Percentiles rank a stretch among this genome's conserved stretches.
phyloP scores from a whole-genome alignment of 2,329 filamentous ascomycete species.

The Calonectria montana region DNA sequence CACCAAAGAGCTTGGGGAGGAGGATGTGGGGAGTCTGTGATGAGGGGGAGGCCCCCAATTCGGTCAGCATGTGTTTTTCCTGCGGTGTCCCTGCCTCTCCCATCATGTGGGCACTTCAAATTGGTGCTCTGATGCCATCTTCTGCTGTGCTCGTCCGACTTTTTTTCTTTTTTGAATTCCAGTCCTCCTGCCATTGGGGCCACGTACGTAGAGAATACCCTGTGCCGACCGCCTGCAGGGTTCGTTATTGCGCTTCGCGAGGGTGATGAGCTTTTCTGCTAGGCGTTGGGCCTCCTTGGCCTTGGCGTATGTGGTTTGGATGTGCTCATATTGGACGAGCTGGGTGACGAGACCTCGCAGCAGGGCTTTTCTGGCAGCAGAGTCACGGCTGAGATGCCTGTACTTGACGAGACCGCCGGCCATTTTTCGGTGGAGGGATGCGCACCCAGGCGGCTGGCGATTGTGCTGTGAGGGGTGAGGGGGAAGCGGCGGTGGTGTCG shows the following conservation, averaged over 20 bases:
- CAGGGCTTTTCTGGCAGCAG: slow-evolving; percentile 89
- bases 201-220: slow-evolving; percentile 85
- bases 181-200: slow-evolving; percentile 15
- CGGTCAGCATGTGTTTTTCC: slow-evolving; percentile 24
- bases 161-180: neutral
- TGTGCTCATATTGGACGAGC: slow-evolving; percentile 91
- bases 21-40: slow-evolving; percentile 73
- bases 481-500: slow-evolving; percentile 12
- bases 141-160: slow-evolving; percentile 4
- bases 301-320: slow-evolving; percentile 95
- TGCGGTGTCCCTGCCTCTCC: neutral
- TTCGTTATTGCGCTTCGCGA: slow-evolving; percentile 93
- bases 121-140: neutral
- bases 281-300: slow-evolving; percentile 96
- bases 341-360: slow-evolving; percentile 96
- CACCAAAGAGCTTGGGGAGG: slow-evolving; percentile 88
- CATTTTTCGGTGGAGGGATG: slow-evolving; percentile 63
- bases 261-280: slow-evolving; percentile 92
- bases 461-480: neutral
- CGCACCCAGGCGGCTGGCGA: neutral
- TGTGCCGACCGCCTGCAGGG: slow-evolving; percentile 80
- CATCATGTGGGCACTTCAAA: neutral
- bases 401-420: slow-evolving; percentile 89
- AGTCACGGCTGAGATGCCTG: slow-evolving; percentile 86
- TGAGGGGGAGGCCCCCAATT: neutral